phyloP scores from a whole-genome alignment of 495 filamentous ascomycete species.

The Neurospora hispaniola region DNA sequence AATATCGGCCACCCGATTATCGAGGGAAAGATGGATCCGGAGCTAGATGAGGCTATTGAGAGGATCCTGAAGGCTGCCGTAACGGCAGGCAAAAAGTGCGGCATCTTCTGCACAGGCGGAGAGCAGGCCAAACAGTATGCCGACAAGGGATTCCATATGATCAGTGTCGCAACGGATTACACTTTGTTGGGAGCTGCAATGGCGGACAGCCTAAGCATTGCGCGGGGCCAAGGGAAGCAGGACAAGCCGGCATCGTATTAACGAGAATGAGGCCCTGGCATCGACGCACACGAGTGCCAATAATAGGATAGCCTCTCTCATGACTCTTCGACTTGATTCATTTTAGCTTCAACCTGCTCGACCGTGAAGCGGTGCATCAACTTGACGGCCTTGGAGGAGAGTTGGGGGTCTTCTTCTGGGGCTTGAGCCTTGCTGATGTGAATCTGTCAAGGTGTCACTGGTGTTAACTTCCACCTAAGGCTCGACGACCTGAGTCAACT shows the following conservation, averaged over 20 bases:
- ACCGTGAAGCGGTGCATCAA: slow-evolving; percentile 76
- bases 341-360: slow-evolving; percentile 56
- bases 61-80: slow-evolving; percentile 52
- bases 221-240: slow-evolving; percentile 30
- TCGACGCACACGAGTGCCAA: not conserved
- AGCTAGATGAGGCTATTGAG: slow-evolving; percentile 57
- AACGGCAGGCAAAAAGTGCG: slow-evolving; percentile 59
- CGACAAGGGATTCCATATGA: slow-evolving; percentile 68
- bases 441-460: slow-evolving; percentile 35
- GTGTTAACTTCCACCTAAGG: not conserved
- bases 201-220: slow-evolving; percentile 30
- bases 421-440: slow-evolving; percentile 48
- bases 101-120: slow-evolving; percentile 64
- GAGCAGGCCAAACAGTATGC: slow-evolving; percentile 52
- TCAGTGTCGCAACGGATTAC: slow-evolving; percentile 53
- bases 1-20: slow-evolving; percentile 64
- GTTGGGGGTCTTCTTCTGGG: slow-evolving; percentile 36
- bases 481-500: slow-evolving; percentile 7
- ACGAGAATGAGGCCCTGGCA: not conserved
- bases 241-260: slow-evolving; percentile 26
- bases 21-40: slow-evolving; percentile 48
- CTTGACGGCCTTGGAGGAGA: slow-evolving; percentile 53
- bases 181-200: slow-evolving; percentile 40
- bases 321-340: slow-evolving; percentile 51
- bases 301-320: slow-evolving; percentile 4